Evolutionary conservation across 2,329 filamentous ascomycete genomes (phyloP).

Genomic region (Teratosphaeria epicoccoides): DNA sequence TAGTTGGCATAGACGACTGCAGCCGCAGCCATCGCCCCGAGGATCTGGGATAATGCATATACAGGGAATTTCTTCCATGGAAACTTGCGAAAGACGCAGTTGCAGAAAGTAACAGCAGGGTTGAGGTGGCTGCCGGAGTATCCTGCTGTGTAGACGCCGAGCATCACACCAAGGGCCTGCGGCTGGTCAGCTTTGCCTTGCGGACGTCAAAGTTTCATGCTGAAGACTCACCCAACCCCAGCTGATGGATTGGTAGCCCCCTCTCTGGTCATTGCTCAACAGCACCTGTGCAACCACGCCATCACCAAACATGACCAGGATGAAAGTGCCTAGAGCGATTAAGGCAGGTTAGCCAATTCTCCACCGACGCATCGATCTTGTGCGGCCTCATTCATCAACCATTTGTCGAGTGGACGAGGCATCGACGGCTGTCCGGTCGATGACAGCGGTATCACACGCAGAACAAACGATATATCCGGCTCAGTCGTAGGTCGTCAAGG

Average conservation of each 20-base stretch:
- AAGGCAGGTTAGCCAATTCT: no score
- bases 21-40: conserved; percentile 53
- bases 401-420: no score
- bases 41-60: conserved; percentile 42
- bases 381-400: no score
- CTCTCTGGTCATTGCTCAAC: conserved; percentile 42
- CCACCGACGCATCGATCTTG: no score
- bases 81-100: conserved; percentile 57
- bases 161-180: conserved; percentile 53
- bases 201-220: not conserved
- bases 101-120: conserved; percentile 39
- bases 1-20: conserved; percentile 37
- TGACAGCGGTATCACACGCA: no score
- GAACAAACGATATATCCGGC: no score
- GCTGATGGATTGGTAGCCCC: conserved; percentile 42
- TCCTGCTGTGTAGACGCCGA: conserved; percentile 40
- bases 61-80: conserved; percentile 58
- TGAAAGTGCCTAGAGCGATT: no score
- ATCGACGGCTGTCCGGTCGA: no score
- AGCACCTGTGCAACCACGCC: conserved; percentile 58
- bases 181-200: conserved; percentile 1
- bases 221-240: conserved; percentile 18
- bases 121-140: conserved; percentile 28
- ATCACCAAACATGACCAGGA: conserved; percentile 58
- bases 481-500: no score